phyloP scores from a whole-genome alignment of 2,329 filamentous ascomycete species.

The Xylaria digitata region DNA sequence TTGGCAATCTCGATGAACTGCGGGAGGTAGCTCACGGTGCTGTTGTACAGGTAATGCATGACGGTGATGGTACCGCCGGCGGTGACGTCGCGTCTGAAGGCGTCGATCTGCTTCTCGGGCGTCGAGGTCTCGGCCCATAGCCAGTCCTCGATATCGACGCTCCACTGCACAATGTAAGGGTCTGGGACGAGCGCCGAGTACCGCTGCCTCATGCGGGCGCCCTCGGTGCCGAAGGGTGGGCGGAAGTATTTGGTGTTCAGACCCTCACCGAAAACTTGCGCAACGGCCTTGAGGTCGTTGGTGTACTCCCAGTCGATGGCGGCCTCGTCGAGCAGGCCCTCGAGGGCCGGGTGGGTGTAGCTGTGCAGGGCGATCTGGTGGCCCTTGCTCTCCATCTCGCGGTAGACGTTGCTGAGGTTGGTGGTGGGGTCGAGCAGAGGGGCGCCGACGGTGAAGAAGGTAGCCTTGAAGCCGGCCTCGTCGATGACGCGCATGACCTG shows the following conservation, averaged over 20 bases:
- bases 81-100: constrained; percentile 71
- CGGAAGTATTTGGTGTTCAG: constrained; percentile 67
- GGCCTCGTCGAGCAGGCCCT: constrained; percentile 63
- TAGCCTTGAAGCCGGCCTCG: constrained; percentile 71
- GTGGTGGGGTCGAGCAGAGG: constrained; percentile 68
- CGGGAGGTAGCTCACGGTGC: constrained; percentile 71
- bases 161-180: constrained; percentile 74
- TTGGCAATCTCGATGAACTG: constrained; percentile 75
- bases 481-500: constrained; percentile 71
- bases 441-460: constrained; percentile 76
- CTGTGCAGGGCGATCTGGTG: constrained; percentile 77
- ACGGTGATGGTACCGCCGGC: constrained; percentile 73
- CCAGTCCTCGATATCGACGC: constrained; percentile 78
- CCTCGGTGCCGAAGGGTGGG: constrained; percentile 75
- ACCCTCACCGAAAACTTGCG: constrained; percentile 51
- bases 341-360: constrained; percentile 76
- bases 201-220: constrained; percentile 72
- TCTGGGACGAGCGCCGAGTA: constrained; percentile 65
- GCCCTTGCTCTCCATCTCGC: constrained; percentile 69
- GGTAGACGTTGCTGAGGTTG: constrained; percentile 72
- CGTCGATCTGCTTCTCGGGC: constrained; percentile 73
- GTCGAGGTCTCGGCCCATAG: constrained; percentile 71
- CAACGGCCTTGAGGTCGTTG: constrained; percentile 65
- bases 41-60: constrained; percentile 75
- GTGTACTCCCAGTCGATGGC: constrained; percentile 72